Base-by-base conservation (phyloP, 805 yeast genomes). In the Candida lessepsii region DNA sequence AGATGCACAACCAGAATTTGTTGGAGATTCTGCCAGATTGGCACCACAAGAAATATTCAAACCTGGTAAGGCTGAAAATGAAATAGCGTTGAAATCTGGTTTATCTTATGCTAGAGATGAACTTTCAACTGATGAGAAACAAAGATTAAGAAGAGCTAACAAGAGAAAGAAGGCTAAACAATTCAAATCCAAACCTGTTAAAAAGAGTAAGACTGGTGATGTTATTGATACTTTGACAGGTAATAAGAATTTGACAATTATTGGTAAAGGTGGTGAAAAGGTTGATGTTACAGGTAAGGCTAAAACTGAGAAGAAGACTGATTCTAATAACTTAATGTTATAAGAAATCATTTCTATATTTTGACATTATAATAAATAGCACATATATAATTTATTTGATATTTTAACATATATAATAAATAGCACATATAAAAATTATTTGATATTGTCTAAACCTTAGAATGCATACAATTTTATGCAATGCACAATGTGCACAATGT, bases 11-110 rank as follows among this genome's bases (percentile, higher is more conserved):
- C 99, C 99, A 36, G 71, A 87, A 42, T 81, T 89, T 26, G 72
- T 86, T 66, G 78, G 93, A 2, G 67, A 76, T 24, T 86, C 82
- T 16, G 69, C 82, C 10, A 77, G 85, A 35, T 72, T 93, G 53
- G 99, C 99, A 2, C 99, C 99, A 28, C 99, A 91, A 67, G 99
- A 91, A 64, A 73, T 93, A 7, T 93, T 83, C 63, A 78, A 72
- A 57, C 67, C 71, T 36, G 67, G 71, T 10, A 74, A 77, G 53
- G 65, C 63, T 42, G 56, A 51, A 39, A 68, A 63, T 44, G 57
- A 51, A 41, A 83, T 87, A 14, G 69, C 76, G 44, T 69, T 87
- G 50, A 80, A 80, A 52, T 81, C 87, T 29, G 96, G 96, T 54
- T 73, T 84, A 49, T 81, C 88, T 3, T 78, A 85, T 65, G 76